phyloP scores from a whole-genome alignment of 352 stramenopile genomes.

The Aphanomyces cochlioides region DNA sequence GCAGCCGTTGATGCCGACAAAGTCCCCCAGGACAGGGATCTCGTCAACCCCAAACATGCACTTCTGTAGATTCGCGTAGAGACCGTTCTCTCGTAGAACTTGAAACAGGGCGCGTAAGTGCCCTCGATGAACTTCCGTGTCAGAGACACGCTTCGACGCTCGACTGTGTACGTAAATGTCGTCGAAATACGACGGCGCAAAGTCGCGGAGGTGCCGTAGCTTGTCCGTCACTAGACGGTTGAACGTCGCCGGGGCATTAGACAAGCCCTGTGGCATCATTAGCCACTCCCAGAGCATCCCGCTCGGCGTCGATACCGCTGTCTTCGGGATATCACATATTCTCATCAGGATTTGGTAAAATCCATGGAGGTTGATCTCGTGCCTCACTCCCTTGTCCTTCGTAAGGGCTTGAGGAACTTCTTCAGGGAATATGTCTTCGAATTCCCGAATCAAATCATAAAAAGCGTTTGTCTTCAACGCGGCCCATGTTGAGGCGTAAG shows the following conservation, averaged over 20 bases:
- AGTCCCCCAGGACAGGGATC: conserved; percentile 37
- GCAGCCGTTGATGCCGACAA: conserved; percentile 22
- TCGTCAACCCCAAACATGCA: conserved; percentile 26
- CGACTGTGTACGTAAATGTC: conserved; percentile 37
- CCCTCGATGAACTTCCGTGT: conserved; percentile 31
- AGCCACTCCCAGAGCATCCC: conserved; percentile 38
- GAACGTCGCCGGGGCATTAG: conserved; percentile 37
- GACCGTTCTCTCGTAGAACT: conserved; percentile 31
- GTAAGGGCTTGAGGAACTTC: too few species aligned
- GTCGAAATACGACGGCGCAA: conserved; percentile 37
- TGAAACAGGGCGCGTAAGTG: conserved; percentile 33
- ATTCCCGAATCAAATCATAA: too few species aligned
- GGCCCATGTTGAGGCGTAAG: too few species aligned
- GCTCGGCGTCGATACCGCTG: conserved; percentile 31
- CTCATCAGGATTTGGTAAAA: too few species aligned
- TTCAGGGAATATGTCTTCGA: too few species aligned
- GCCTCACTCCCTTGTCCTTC: too few species aligned
- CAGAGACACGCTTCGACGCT: not conserved
- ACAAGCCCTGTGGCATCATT: conserved; percentile 35
- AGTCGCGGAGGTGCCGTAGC: conserved; percentile 31
- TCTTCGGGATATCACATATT: too few species aligned
- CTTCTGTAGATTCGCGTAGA: conserved; percentile 37
- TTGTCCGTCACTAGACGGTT: conserved; percentile 38
- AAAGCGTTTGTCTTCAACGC: too few species aligned
- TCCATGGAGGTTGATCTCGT: too few species aligned